Base-by-base conservation (phyloP, 1,284 basidiomycete genomes). In the Ustilago esculenta region DNA sequence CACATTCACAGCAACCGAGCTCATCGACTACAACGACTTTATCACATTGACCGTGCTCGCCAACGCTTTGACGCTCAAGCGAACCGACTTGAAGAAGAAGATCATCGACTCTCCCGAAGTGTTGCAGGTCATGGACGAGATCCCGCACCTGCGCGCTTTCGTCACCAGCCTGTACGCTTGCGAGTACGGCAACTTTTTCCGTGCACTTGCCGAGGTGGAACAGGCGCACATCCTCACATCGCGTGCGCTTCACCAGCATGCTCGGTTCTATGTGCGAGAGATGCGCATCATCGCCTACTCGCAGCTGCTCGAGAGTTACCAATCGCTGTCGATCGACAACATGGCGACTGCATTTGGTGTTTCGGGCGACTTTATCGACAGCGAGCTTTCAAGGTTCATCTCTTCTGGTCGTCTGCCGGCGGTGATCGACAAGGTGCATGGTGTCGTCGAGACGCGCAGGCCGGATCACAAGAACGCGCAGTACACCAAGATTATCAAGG, bases 241-340 rank as follows among this genome's bases (percentile, higher is more conserved):
- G 15, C 90, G 92, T 23, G 84, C 94, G 40, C 87, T 98, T 39
- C 87, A 89, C 6, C 90, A 90, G 0, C 96, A 98, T 80, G 87
- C 92, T 1, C 88, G 92, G 4, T 97, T 86, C 85, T 98, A 96
- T 82, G 88, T 95, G 18, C 89, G 94, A 46, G 96, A 98, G 83
- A 94, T 98, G 91, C 89, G 95, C 37, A 94, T 98, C 76, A 89
- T 92, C 40, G 94, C 94, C 3, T 98, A 98, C 84, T 85, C 87
- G 30, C 95, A 98, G 81, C 86, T 98, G 3, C 85, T 98, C 15
- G 94, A 98, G 82, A 90, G 88, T 15, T 98, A 98, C 83, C 87
- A 90, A 43, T 92, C 90, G 64, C 86, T 98, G 33, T 97, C 94
- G 1, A 84, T 98, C 34, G 90, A 94, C 65, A 91, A 90, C 71